Evolutionary conservation across 2,329 filamentous ascomycete genomes (phyloP), one percentile per base, ranked within the genome.

Genomic region (Scopulariopsis brevicaulis): DNA sequence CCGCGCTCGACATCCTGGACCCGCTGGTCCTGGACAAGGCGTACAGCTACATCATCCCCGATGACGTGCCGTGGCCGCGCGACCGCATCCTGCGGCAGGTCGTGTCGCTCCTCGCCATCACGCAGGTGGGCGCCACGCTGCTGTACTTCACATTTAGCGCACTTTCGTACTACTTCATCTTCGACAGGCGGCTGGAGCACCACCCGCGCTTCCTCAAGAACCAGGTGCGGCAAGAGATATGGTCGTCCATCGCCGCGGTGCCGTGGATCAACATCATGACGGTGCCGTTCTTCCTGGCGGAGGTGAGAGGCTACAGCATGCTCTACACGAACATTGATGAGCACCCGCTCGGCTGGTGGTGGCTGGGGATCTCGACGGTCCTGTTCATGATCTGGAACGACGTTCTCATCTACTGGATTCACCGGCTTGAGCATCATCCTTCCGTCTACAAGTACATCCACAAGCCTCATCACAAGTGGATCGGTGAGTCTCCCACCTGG

Each of bases 121-220:
- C 72, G 24, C 69, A 71, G 61, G 57, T 73, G 35, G 73, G 72
- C 58, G 72, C 71, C 57, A 66, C 70, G 15, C 56, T 57, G 12
- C 64, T 69, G 57, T 91, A 90, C 76, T 87, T 86, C 67, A 63
- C 85, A 62, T 87, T 83, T 68, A 84, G 86, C 25, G 77, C 82
- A 43, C 73, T 89, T 15, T 90, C 87, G 37, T 92, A 91, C 73
- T 72, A 85, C 70, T 83, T 89, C 71, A 74, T 92, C 58, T 77
- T 76, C 60, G 75, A 77, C 64, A 68, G 71, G 18, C 71, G 73
- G 14, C 67, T 75, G 55, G 73, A 75, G 64, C 64, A 77, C 61
- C 75, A 77, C 63, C 75, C 75, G 22, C 71, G 73, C 59, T 77
- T 76, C 66, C 68, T 77, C 57, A 70, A 75, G 68, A 76, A 77